Conservation (phyloP, 2,329 filamentous ascomycete genomes). For the Beauveria varroae region DNA sequence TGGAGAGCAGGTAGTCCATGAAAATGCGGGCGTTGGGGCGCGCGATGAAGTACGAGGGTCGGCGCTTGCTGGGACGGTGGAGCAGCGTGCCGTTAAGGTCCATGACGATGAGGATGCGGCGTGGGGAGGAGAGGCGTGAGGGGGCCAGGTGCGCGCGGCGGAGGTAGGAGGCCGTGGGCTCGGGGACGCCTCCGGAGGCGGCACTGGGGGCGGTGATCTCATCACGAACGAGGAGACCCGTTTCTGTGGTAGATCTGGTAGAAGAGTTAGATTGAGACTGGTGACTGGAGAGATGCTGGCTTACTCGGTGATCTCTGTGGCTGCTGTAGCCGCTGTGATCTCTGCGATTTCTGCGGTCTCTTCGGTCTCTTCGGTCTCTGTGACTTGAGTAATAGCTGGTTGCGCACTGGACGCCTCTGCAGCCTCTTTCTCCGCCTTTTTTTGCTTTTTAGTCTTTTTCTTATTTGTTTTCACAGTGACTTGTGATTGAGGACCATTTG, state of each 20-base stretch:
- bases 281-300: too few relatives aligned
- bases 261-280: not conserved
- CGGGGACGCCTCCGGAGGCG: slow-evolving; percentile 51
- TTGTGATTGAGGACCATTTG: not conserved
- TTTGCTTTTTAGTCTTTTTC: not conserved
- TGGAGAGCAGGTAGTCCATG: slow-evolving; percentile 62
- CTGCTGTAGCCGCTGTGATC: not conserved
- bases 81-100: slow-evolving; percentile 93
- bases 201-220: slow-evolving; percentile 18
- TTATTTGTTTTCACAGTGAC: not conserved
- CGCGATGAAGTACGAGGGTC: slow-evolving; percentile 46
- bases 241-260: not conserved
- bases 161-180: slow-evolving; percentile 56
- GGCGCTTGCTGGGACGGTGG: slow-evolving; percentile 51
- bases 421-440: not conserved
- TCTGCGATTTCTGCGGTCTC: not conserved
- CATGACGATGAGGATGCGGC: slow-evolving; percentile 70
- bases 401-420: not conserved
- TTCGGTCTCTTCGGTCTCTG: not conserved
- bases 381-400: not conserved
- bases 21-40: slow-evolving; percentile 65
- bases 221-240: not conserved
- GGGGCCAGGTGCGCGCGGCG: slow-evolving; percentile 39
- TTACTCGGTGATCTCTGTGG: too few relatives aligned
- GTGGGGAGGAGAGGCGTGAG: slow-evolving; percentile 35